phyloP scores from a whole-genome alignment of 352 stramenopile species.

The Pythium guiyangense region DNA sequence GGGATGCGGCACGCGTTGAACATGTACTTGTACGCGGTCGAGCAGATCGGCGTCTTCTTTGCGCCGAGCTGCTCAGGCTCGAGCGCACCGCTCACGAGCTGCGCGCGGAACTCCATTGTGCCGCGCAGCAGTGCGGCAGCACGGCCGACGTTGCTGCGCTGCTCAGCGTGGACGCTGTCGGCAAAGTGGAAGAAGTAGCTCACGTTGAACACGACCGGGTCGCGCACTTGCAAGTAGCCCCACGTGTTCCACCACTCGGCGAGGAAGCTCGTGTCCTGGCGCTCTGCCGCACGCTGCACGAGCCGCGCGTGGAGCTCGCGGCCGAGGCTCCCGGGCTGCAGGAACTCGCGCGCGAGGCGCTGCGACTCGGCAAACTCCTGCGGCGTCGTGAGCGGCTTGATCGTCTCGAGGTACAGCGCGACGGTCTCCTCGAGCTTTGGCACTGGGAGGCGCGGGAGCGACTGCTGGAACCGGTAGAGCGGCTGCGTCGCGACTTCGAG shows the following conservation, averaged over 20 bases:
- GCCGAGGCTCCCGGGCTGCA: slow-evolving; percentile 52
- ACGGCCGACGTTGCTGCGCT: slow-evolving; percentile 58
- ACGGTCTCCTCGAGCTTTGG: slow-evolving; percentile 88
- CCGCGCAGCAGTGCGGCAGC: slow-evolving; percentile 84
- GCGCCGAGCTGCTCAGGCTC: slow-evolving; percentile 87
- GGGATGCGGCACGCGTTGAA: slow-evolving; percentile 95
- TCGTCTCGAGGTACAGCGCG: slow-evolving; percentile 85
- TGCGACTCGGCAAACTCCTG: slow-evolving; percentile 71
- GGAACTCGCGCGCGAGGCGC: slow-evolving; percentile 64
- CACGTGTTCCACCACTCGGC: slow-evolving; percentile 80
- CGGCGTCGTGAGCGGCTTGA: slow-evolving; percentile 74
- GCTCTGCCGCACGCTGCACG: slow-evolving; percentile 40
- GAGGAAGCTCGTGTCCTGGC: slow-evolving; percentile 63
- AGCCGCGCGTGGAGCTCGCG: slow-evolving; percentile 77
- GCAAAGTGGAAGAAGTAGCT: slow-evolving; percentile 90
- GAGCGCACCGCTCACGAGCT: slow-evolving; percentile 81
- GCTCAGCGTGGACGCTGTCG: slow-evolving; percentile 48
- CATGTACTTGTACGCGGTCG: slow-evolving; percentile 93
- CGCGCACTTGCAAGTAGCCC: slow-evolving; percentile 71
- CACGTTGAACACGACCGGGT: slow-evolving; percentile 85
- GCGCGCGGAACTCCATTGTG: slow-evolving; percentile 87
- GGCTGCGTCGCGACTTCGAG: slow-evolving; percentile 43
- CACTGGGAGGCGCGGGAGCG: slow-evolving; percentile 89
- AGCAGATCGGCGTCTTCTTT: slow-evolving; percentile 89
- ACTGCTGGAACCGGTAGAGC: slow-evolving; percentile 81